phyloP scores from a whole-genome alignment of 106 monocot species.

The Allium cepa region DNA sequence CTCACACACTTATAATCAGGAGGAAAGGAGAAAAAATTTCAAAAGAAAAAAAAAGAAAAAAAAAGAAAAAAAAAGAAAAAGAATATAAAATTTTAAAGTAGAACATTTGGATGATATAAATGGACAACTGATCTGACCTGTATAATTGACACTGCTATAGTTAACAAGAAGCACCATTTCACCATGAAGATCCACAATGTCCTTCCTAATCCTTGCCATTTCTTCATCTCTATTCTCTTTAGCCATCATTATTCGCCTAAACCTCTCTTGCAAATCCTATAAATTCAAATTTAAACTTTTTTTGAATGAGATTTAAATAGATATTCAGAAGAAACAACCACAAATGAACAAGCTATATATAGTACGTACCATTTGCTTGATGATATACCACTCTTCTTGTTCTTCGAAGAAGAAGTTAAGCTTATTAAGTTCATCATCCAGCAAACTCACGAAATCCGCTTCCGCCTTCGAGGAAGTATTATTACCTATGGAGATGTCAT shows the following conservation, averaged over 20 bases:
- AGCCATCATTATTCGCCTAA: conserved; percentile 13
- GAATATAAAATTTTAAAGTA: no score
- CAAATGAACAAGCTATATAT: background rate
- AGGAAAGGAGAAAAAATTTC: background rate
- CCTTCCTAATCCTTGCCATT: conserved; percentile 41
- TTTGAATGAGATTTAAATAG: background rate
- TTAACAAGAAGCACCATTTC: conserved; percentile 92
- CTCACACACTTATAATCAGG: background rate
- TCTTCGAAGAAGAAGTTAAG: conserved; percentile 86
- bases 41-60: background rate
- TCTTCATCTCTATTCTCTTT: conserved; percentile 23
- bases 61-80: background rate
- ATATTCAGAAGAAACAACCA: background rate
- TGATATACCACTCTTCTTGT: conserved; percentile 85
- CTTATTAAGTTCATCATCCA: conserved; percentile 70
- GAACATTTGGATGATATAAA: no score
- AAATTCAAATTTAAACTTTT: no score
- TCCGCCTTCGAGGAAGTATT: conserved; percentile 10
- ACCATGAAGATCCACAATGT: conserved; percentile 77
- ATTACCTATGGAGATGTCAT: conserved; percentile 22
- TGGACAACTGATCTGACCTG: conserved; percentile 29
- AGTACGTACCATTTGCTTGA: conserved; percentile 40
- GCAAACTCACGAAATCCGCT: conserved; percentile 46
- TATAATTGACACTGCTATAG: conserved; percentile 93
- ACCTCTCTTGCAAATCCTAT: conserved; percentile 68